Evolutionary conservation across 1,284 basidiomycete species (phyloP), one percentile per base, ranked within the genome.

Genomic region (Trametes sp.): DNA sequence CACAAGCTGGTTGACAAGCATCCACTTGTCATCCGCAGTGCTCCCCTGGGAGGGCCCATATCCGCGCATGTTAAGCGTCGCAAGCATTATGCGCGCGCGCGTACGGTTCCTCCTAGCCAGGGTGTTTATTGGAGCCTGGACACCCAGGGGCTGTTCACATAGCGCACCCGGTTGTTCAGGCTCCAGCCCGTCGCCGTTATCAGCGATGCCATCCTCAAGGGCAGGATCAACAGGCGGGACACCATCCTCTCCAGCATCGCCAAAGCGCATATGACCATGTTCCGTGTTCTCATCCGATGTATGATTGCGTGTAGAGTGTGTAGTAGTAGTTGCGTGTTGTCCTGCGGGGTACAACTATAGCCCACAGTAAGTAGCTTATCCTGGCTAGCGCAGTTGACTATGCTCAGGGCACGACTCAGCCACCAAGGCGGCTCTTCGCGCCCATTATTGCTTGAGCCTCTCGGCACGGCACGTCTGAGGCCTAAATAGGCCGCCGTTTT

Each of bases 401-500:
- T 33, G 31, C 31, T 1, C n/a, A 1, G 19, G 49, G n/a, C n/a
- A 6, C 2, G 19, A 11, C 1, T 23, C 1, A n/a, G 49, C n/a
- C 2, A n/a, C n/a, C n/a, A n/a, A n/a, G n/a, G n/a, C n/a, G n/a
- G n/a, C n/a, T n/a, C n/a, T n/a, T n/a, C n/a, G n/a, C n/a, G n/a
- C n/a, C n/a, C n/a, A n/a, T n/a, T n/a, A n/a, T n/a, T n/a, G 49
- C 49, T 35, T 35, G 14, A 35, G 31, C 49, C 21, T 51, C 49
- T 35, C 31, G 31, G 29, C 49, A 33, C 49, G 29, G 29, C 29
- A 33, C 49, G 49, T 35, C 49, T n/a, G n/a, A 51, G 31, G n/a
- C 49, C 49, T 51, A 2, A 51, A 51, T 51, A 51, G 49, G 49
- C n/a, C 49, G 29, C 49, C 49, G 49, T 23, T 51, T 35, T 21